A percentile compares a stretch with the other conserved stretches of the same genome.
Evolutionary conservation across 164 flowering plant species (phyloP).

Genomic region (Stephania japonica): DNA sequence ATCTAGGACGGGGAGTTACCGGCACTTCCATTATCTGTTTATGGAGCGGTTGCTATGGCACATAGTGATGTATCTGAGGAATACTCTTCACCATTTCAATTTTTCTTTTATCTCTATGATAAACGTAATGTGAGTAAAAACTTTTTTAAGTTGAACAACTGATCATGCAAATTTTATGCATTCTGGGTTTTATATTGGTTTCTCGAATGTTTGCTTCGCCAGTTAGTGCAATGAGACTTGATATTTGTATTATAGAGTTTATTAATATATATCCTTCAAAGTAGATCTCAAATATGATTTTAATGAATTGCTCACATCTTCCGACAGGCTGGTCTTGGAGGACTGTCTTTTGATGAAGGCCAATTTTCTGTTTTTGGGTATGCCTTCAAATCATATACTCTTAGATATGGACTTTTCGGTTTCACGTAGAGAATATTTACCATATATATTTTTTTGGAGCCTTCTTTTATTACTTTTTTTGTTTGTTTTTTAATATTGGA

Average conservation of each 20-base stretch:
- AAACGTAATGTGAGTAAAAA: slow-evolving; percentile 73
- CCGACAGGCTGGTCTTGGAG: slow-evolving; percentile 87
- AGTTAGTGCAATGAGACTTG: neutral
- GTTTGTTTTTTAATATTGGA: neutral
- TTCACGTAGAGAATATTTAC: neutral
- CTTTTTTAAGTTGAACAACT: neutral
- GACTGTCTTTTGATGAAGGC: slow-evolving; percentile 93
- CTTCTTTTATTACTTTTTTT: neutral
- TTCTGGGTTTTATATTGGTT: neutral
- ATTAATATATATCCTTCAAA: neutral
- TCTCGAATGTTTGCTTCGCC: neutral
- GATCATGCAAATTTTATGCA: neutral
- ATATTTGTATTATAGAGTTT: neutral
- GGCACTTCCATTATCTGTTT: slow-evolving; percentile 89
- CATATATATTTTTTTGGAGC: no score
- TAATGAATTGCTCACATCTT: slow-evolving; percentile 1
- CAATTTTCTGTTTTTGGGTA: slow-evolving; percentile 99
- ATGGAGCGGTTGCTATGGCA: slow-evolving; percentile 95
- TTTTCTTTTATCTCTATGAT: slow-evolving; percentile 91
- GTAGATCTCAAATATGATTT: no score
- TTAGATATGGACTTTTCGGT: neutral
- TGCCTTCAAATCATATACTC: slow-evolving; percentile 3
- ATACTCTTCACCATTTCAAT: slow-evolving; percentile 78
- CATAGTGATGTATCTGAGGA: slow-evolving; percentile 80
- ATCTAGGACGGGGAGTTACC: slow-evolving; percentile 92